These are phyloP conservation scores for Phytophthora rubi DNA, from an alignment of 352 stramenopile species.

Conservation along the genomic window DNA sequence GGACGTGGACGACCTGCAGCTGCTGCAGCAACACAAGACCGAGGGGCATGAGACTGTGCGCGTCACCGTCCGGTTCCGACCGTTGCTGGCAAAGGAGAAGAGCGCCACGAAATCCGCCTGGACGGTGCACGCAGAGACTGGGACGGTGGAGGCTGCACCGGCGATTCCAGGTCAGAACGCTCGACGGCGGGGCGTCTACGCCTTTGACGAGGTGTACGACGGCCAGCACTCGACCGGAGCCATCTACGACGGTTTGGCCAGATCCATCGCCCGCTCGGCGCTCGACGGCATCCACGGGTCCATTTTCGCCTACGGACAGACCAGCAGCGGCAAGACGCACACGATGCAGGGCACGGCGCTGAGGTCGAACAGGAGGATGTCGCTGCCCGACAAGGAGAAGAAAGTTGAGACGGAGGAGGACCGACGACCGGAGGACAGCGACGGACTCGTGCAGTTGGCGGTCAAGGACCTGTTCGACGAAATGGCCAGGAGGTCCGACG, in stretches of 20 bases:
- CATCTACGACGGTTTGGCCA: constrained; percentile 75
- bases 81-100: constrained; percentile 44
- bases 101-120: constrained; percentile 30
- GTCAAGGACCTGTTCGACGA: constrained; percentile 65
- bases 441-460: constrained; percentile 49
- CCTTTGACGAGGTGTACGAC: constrained; percentile 63
- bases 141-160: constrained; percentile 36
- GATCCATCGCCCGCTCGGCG: constrained; percentile 70
- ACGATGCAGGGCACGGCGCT: constrained; percentile 66
- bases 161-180: constrained; percentile 18
- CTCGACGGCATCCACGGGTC: constrained; percentile 80
- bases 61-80: constrained; percentile 50
- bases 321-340: constrained; percentile 83
- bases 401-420: constrained; percentile 40
- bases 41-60: constrained; percentile 42
- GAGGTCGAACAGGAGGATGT: constrained; percentile 14
- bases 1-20: constrained; percentile 45
- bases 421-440: constrained; percentile 35
- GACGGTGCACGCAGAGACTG: constrained; percentile 42
- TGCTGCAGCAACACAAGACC: constrained; percentile 22
- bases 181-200: constrained; percentile 42
- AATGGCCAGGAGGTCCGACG: constrained; percentile 48
- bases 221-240: constrained; percentile 48
- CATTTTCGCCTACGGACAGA: constrained; percentile 87
- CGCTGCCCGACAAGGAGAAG: constrained; percentile 18